Conservation (phyloP, 768 basidiomycete species). For the Amanita polypyramis region DNA sequence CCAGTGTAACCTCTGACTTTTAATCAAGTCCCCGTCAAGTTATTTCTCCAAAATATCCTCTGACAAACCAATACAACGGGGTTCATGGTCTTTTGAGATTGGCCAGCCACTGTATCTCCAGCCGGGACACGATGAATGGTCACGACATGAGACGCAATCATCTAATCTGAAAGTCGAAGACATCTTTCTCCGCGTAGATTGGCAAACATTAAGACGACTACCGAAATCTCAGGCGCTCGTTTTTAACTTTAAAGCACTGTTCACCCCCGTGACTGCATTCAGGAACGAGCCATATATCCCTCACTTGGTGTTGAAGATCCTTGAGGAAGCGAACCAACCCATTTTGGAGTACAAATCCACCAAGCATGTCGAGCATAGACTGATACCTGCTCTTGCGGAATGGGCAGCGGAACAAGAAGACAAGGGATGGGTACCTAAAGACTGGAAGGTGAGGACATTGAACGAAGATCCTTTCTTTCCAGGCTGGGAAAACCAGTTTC, state of each 20-base stretch:
- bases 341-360: constrained; percentile 36
- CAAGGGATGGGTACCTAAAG: constrained; percentile 31
- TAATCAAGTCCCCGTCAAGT: constrained; percentile 15
- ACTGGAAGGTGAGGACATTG: constrained; percentile 39
- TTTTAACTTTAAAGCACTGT: constrained; percentile 45
- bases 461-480: constrained; percentile 44
- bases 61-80: constrained; percentile 41
- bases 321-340: constrained; percentile 26
- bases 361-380: constrained; percentile 28
- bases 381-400: constrained; percentile 32
- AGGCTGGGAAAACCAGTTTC: constrained; percentile 23
- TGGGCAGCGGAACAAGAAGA: constrained; percentile 42
- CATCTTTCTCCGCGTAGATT: constrained; percentile 34
- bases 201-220: constrained; percentile 42
- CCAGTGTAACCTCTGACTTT: not conserved
- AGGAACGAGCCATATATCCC: constrained; percentile 38
- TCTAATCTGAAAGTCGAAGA: constrained; percentile 27
- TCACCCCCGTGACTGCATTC: constrained; percentile 36
- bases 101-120: constrained; percentile 39
- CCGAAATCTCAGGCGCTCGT: constrained; percentile 37
- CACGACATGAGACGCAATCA: constrained; percentile 20
- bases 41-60: constrained; percentile 37
- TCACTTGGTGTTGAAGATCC: constrained; percentile 30
- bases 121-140: constrained; percentile 26
- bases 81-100: constrained; percentile 41